A percentile compares a stretch with the other conserved stretches of the same genome.
phyloP scores from a whole-genome alignment of 495 filamentous ascomycete genomes.

The Aspergillus wentii region DNA sequence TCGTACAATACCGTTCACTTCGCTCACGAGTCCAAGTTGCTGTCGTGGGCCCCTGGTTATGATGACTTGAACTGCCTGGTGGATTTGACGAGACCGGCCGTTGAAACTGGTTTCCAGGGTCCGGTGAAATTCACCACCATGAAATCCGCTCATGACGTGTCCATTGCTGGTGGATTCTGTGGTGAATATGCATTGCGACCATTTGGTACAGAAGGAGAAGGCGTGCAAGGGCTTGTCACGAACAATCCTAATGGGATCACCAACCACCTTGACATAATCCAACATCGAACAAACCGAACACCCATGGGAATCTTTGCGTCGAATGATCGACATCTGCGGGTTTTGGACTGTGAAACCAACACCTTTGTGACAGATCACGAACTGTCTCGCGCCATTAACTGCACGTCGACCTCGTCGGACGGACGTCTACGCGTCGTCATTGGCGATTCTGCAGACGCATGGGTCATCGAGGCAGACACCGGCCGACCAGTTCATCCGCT shows the following conservation, averaged over 20 bases:
- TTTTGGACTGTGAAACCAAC: slow-evolving; percentile 68
- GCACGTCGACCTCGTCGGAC: slow-evolving; percentile 75
- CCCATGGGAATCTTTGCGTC: slow-evolving; percentile 75
- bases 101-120: slow-evolving; percentile 32
- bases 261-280: slow-evolving; percentile 75
- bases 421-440: slow-evolving; percentile 76
- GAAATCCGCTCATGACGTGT: slow-evolving; percentile 57
- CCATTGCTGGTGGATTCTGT: slow-evolving; percentile 75
- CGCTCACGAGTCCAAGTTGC: slow-evolving; percentile 55
- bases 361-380: slow-evolving; percentile 55
- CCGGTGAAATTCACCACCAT: slow-evolving; percentile 65
- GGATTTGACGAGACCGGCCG: slow-evolving; percentile 50
- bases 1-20: slow-evolving; percentile 77
- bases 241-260: slow-evolving; percentile 70
- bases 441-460: slow-evolving; percentile 54
- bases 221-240: slow-evolving; percentile 62
- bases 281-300: slow-evolving; percentile 50
- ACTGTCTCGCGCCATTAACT: slow-evolving; percentile 73
- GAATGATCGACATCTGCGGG: slow-evolving; percentile 73
- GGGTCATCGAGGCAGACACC: slow-evolving; percentile 60
- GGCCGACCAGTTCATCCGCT: slow-evolving; percentile 54
- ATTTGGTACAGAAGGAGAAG: slow-evolving; percentile 32
- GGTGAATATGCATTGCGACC: slow-evolving; percentile 75
- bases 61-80: slow-evolving; percentile 49
- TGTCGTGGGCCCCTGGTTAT: slow-evolving; percentile 36